Conservation (phyloP, 768 basidiomycete genomes). For the Artomyces pyxidatus region DNA sequence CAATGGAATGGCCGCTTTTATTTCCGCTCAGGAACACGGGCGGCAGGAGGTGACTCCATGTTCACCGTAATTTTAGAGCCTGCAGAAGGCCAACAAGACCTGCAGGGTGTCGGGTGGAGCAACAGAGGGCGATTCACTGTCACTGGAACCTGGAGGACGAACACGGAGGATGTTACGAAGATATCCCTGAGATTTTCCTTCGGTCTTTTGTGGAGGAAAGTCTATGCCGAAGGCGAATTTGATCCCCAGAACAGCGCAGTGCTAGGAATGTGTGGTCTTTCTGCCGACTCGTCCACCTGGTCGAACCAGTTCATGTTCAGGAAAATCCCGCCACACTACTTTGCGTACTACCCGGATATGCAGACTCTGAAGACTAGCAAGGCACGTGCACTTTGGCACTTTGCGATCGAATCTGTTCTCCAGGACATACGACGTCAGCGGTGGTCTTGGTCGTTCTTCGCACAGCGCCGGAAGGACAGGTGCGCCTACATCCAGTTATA, state of each 20-base stretch:
- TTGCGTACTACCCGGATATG: slow-evolving; percentile 20
- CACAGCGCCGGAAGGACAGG: slow-evolving; percentile 21
- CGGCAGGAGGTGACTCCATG: too few relatives aligned
- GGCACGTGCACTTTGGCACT: slow-evolving; percentile 24
- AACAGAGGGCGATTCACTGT: not conserved
- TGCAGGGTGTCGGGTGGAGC: not conserved
- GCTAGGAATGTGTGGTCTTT: too few relatives aligned
- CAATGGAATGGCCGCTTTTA: not conserved
- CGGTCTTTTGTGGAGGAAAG: too few relatives aligned
- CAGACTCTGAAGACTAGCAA: slow-evolving; percentile 16
- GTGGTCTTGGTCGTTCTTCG: slow-evolving; percentile 25
- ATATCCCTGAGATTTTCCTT: not conserved
- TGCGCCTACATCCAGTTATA: slow-evolving; percentile 19
- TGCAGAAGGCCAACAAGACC: not conserved
- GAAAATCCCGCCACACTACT: slow-evolving; percentile 15
- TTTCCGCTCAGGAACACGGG: too few relatives aligned
- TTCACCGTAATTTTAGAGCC: too few relatives aligned
- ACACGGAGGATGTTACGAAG: not conserved
- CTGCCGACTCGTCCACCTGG: too few relatives aligned
- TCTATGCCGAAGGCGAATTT: too few relatives aligned
- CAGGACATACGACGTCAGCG: slow-evolving; percentile 16
- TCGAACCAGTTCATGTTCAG: slow-evolving; percentile 23
- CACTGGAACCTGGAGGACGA: not conserved
- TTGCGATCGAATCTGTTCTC: slow-evolving; percentile 20
- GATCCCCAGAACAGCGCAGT: too few relatives aligned